Base-by-base conservation (phyloP, 2,329 filamentous ascomycete genomes). In the Cladosporium sp. region DNA sequence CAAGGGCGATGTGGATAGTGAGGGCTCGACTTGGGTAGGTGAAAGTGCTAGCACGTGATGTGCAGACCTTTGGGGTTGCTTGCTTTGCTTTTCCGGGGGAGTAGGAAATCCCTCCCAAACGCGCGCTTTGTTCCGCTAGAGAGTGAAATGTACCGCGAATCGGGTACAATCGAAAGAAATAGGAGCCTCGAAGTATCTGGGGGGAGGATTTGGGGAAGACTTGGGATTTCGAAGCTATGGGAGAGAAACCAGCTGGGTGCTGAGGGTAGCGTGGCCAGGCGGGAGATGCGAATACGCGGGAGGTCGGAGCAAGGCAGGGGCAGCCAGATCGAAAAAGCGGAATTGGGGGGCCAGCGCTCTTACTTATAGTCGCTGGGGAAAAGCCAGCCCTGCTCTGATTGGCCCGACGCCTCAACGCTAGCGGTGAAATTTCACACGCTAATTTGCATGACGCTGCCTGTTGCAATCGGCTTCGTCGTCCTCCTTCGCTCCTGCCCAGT, bases 111-210 rank as follows among this genome's bases (percentile, higher is more conserved):
- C 43, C 43, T 22, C 32, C 29, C 45, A 41, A 41, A 41, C 18
- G 45, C 45, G 45, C 24, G 45, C 45, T 24, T 29, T 20, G 12
- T 22, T 48, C 45, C 45, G 30, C 45, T 48, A 48, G 45, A 47
- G 44, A 48, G 45, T 48, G 45, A 34, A 48, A 40, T 32, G 45
- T 41, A 48, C 44, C 44, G 36, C 15, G 20, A 15, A 18, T 2
- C n/a, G n/a, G 44, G 44, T 32, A 47, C 44, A 47, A 40, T 48
- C 37, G 37, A 48, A 48, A 48, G 37, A 48, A 48, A 48, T 41
- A 24, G 45, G 22, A 17, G 45, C 37, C 22, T 24, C 45, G 37
- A n/a, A n/a, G n/a, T n/a, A n/a, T n/a, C n/a, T n/a, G n/a, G n/a
- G n/a, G n/a, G n/a, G n/a, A n/a, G 29, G 45, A 15, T 13, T 32